Evolutionary conservation across 495 filamentous ascomycete species (phyloP).

Genomic region (Penicillium manginii): DNA sequence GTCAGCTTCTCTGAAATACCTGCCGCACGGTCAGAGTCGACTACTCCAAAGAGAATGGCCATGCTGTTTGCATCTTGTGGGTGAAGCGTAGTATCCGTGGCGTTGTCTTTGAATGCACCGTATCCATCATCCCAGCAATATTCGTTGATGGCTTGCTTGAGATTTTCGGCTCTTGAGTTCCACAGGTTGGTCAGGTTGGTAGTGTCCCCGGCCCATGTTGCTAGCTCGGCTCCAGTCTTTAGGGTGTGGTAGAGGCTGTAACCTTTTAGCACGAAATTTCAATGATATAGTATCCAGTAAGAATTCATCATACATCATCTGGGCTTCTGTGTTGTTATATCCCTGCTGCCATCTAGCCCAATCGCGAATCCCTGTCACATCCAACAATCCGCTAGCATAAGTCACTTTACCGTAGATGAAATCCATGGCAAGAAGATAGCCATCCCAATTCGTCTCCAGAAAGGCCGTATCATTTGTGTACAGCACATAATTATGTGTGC

Average conservation of each 20-base stretch:
- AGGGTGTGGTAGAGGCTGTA: conserved; percentile 54
- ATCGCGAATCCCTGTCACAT: conserved; percentile 59
- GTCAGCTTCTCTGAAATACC: conserved; percentile 51
- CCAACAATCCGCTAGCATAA: conserved; percentile 51
- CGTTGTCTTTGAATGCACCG: conserved; percentile 62
- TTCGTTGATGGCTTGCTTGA: conserved; percentile 46
- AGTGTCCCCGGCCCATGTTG: conserved; percentile 52
- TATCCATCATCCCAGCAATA: conserved; percentile 55
- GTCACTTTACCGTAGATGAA: conserved; percentile 59
- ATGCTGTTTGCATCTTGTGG: conserved; percentile 59
- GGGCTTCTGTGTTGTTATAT: conserved; percentile 57
- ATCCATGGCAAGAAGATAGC: conserved; percentile 56
- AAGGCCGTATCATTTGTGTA: conserved; percentile 60
- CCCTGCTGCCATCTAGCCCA: conserved; percentile 61
- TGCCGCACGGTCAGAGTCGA: conserved; percentile 35
- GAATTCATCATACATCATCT: conserved; percentile 51
- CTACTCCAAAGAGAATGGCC: conserved; percentile 44
- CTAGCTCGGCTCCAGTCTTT: conserved; percentile 51
- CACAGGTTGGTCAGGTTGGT: conserved; percentile 48
- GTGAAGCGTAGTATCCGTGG: conserved; percentile 47
- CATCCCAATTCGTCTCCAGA: conserved; percentile 51
- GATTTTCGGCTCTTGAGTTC: conserved; percentile 39
- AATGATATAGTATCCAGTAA: too few relatives aligned
- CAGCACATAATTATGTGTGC: conserved; percentile 65
- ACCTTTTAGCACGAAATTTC: conserved; percentile 12